Conservation (phyloP, 805 yeast species). For the Brettanomyces naardenensis region DNA sequence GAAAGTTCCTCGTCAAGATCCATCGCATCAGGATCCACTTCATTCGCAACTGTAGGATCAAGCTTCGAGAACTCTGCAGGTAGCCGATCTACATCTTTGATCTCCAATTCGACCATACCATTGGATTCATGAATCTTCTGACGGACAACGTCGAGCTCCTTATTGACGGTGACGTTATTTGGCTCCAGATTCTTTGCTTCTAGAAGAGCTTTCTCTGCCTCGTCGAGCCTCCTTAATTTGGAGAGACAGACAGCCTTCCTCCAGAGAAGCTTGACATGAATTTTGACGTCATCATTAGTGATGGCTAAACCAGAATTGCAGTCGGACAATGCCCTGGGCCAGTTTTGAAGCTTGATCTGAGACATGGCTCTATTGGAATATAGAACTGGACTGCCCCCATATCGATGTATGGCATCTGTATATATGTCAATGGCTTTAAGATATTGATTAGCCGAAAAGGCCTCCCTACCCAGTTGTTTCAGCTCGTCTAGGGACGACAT, state of each 20-base stretch:
- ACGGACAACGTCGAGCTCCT: constrained; percentile 25
- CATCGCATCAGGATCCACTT: neutral
- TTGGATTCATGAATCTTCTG: constrained; percentile 1
- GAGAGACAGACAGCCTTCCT: constrained; percentile 38
- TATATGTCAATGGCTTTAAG: constrained; percentile 45
- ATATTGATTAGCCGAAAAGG: constrained; percentile 38
- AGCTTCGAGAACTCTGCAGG: constrained; percentile 11
- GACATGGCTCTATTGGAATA: constrained; percentile 68
- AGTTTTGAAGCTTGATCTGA: constrained; percentile 42
- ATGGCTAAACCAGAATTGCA: constrained; percentile 40
- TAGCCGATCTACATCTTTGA: constrained; percentile 13
- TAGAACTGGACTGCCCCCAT: constrained; percentile 44
- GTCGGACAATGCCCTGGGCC: constrained; percentile 40
- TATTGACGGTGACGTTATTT: constrained; percentile 28
- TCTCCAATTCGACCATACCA: constrained; percentile 3
- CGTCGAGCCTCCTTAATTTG: constrained; percentile 24
- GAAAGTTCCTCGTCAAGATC: neutral
- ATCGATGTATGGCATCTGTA: constrained; percentile 43
- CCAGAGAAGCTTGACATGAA: constrained; percentile 41
- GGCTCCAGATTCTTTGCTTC: constrained; percentile 36
- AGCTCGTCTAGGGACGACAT: neutral
- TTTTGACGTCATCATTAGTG: constrained; percentile 18
- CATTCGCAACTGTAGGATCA: neutral
- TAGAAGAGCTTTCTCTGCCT: constrained; percentile 22
- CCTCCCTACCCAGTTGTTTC: constrained; percentile 41